Evolutionary conservation across 73 alveolate genomes (phyloP), one percentile per base, ranked within the genome.

Genomic region (Uronychia binucleata): DNA sequence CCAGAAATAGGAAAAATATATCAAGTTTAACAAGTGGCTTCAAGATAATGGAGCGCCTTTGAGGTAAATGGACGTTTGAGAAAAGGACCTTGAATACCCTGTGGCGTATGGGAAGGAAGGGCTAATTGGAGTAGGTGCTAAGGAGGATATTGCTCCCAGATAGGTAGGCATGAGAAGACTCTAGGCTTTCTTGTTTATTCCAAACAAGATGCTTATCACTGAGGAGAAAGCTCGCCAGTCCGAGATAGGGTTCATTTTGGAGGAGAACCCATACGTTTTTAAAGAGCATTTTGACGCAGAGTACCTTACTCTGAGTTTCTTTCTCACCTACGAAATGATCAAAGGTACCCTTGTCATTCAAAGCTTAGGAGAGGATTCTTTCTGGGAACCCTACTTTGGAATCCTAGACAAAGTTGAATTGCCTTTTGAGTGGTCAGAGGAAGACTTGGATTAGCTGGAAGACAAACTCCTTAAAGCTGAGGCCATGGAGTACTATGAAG

Each of bases 341-440:
- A 87, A 87, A 78, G 92, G 67, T 46, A 46, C n/a, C n/a, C n/a
- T 11, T 5, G 67, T 46, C 5, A 11, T 46, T 46, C 67, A 11
- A 46, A 11, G n/a, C 19, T 46, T 46, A 46, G 67, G 94, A 0
- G 92, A 91, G 79, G 81, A 88, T 75, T 74, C 90, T 34, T 83
- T 87, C 14, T 91, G 96, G 96, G 59, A 77, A 78, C 94, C 93
- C 0, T 91, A 91, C 75, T 91, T 91, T 60, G 90, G 31, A 5
- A 83, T 87, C 59, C 80, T 88, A 26, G 91, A 81, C 46, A 80
- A 78, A 28, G 1, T 84, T 31, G 92, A 86, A 46, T 46, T 88
- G 0, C 92, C 93, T 33, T 81, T 74, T 32, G 34, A 30, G 11
- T 91, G 96, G 96, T 34, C 84, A 13, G 59, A 30, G 13, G 86